phyloP scores from a whole-genome alignment of 352 stramenopile genomes.

The Phytophthora chlamydospora region DNA sequence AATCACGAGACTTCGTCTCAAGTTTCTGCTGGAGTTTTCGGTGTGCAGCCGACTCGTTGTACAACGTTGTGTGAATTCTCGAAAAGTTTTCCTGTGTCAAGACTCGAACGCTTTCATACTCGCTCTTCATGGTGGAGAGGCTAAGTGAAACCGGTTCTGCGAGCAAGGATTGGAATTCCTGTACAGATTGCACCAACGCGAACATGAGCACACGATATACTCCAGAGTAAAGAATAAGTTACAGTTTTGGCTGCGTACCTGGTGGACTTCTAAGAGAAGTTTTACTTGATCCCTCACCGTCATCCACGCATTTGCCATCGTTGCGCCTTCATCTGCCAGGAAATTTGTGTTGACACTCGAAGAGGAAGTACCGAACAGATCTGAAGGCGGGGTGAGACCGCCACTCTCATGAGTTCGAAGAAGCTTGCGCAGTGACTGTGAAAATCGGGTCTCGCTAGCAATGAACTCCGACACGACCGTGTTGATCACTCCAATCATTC shows the following conservation, averaged over 20 bases:
- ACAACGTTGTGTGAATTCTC: constrained; percentile 54
- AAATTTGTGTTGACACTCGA: constrained; percentile 35
- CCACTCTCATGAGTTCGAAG: constrained; percentile 59
- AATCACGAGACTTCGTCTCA: constrained; percentile 57
- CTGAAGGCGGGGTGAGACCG: constrained; percentile 25
- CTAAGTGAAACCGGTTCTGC: constrained; percentile 75
- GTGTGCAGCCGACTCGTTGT: constrained; percentile 47
- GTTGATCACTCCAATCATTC: constrained; percentile 63
- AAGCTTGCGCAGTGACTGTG: constrained; percentile 58
- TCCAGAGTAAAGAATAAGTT: not conserved
- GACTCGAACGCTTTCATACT: constrained; percentile 67
- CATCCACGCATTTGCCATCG: constrained; percentile 67
- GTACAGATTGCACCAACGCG: constrained; percentile 2
- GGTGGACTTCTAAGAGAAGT: constrained; percentile 62
- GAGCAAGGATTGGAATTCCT: constrained; percentile 83
- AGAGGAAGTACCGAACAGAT: constrained; percentile 50
- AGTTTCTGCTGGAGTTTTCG: constrained; percentile 70
- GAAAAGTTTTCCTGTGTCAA: constrained; percentile 73
- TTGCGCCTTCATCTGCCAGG: constrained; percentile 49
- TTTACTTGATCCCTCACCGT: constrained; percentile 66
- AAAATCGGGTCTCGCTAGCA: constrained; percentile 56
- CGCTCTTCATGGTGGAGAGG: constrained; percentile 77
- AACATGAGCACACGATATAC: not conserved
- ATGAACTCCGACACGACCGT: constrained; percentile 64
- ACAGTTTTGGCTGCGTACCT: constrained; percentile 34